Evolutionary conservation across 1,139 yeast genomes (phyloP), one percentile per base, ranked within the genome.

Genomic region (Lodderomyces pseudojiufengensis): DNA sequence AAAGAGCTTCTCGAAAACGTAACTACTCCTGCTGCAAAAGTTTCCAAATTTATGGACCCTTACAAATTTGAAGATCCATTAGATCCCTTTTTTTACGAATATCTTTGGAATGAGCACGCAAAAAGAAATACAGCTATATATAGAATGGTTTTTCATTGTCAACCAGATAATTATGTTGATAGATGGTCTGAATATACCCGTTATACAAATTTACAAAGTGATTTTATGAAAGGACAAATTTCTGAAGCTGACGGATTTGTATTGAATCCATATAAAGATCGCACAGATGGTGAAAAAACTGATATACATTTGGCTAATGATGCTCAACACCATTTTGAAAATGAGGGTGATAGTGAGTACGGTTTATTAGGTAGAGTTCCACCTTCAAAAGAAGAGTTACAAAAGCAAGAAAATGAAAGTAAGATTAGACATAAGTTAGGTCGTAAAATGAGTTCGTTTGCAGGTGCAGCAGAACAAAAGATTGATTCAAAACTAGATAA

Each of bases 171-270:
- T 54, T 70, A 76, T 11, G 97, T 92, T 10, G 70, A 72, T 15
- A 76, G 92, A 0, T 94, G 99, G 99, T 76, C 76, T 40, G 95
- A 87, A 34, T 94, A 88, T 57, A 88, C 86, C 54, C 79, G 73
- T 26, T 85, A 70, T 55, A 72, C 76, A 33, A 75, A 73, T 38
- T 57, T 83, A 49, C 69, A 66, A 36, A 62, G 69, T 24, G 84
- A 82, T 0, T 84, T 84, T 51, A 55, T 59, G 31, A 49, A 69
- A 27, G 73, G 79, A 10, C 92, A 70, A 42, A 57, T 53, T 21
- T 57, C 57, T 27, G 74, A 66, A 33, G 60, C 67, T 2, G 61
- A 55, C 30, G 46, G 43, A 29, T 52, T 35, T 26, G 22, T 52
- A 54, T 28, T 52, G 52, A 39, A 27, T 29, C 10, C 35, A 12